These are phyloP conservation scores for Lepidium aucheri DNA, from an alignment of 345 rosid genomes.

Conservation along the genomic window DNA sequence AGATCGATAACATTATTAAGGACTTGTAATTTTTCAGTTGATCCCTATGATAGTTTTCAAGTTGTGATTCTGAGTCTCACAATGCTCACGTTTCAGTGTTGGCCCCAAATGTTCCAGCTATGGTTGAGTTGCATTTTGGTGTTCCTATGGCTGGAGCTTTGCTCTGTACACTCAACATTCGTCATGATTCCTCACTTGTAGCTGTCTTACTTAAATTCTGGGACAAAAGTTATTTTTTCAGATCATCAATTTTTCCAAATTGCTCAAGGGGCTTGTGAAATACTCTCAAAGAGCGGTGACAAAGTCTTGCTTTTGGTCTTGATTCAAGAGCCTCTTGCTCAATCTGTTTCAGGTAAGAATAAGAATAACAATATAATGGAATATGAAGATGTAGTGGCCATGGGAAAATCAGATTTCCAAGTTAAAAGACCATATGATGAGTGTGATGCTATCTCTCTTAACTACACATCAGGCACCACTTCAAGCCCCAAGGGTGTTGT, in stretches of 20 bases:
- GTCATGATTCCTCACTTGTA: conserved; percentile 56
- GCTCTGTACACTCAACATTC: conserved; percentile 67
- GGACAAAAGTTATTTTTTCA: conserved; percentile 53
- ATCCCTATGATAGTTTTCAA: not conserved
- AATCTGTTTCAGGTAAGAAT: not conserved
- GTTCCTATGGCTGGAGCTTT: conserved; percentile 83
- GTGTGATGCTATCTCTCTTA: conserved; percentile 76
- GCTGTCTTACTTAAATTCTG: conserved; percentile 47
- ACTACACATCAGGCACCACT: conserved; percentile 90
- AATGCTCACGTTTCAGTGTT: conserved; percentile 49
- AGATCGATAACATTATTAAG: not conserved
- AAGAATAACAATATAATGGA: conserved; percentile 1
- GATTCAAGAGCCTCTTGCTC: conserved; percentile 34
- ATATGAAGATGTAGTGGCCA: conserved; percentile 49
- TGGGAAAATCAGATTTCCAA: conserved; percentile 38
- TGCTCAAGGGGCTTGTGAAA: conserved; percentile 52
- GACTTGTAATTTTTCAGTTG: not conserved
- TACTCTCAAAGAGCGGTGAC: conserved; percentile 25
- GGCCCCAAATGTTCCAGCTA: conserved; percentile 71
- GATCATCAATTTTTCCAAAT: conserved; percentile 49
- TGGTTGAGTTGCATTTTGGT: conserved; percentile 75
- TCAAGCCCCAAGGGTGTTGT: conserved; percentile 89
- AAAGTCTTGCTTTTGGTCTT: conserved; percentile 39
- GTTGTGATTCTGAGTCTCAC: not conserved
- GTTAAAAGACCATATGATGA: conserved; percentile 40